Evolutionary conservation across 768 basidiomycete genomes (phyloP), one percentile per base, ranked within the genome.

Genomic region (Pleurotus pulmonarius): DNA sequence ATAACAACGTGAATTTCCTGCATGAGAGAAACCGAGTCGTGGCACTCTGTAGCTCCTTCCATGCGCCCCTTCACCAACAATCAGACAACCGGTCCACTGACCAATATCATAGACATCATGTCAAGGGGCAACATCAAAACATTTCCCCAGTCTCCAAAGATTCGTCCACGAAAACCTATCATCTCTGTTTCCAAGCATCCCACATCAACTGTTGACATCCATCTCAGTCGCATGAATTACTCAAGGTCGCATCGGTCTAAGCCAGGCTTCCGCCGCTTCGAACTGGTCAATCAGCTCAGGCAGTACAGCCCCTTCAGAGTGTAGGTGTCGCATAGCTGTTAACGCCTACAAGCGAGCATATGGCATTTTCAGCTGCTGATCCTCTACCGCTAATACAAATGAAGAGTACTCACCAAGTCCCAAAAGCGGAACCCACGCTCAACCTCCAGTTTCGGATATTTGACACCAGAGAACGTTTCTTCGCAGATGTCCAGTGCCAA

Each of bases 391-490:
- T 37, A 34, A 40, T 37, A 41, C 44, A 49, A 56, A 24, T 24
- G 18, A 49, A 49, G 55, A 46, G 56, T 38, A 83, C 94, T 75
- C 67, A 97, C 95, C 72, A 95, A 82, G 69, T 98, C 94, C 96
- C 96, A 99, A 79, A 98, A 99, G 65, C 96, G 80, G 79, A 99
- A 98, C 5, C 96, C 96, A 49, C 96, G 76, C 72, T 97, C 94
- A 57, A 99, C 90, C 78, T 98, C 96, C 59, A 75, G 75, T 73
- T 87, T 85, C 3, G 95, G 92, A 56, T 66, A 70, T 77, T 94
- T 96, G 63, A 99, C 92, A 18, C 92, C 94, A 16, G 88, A 83
- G 80, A 98, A 98, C 56, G 91, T 94, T 67, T 94, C 90, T 65
- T 98, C 94, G 68, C 95, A 90, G 63, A 96, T 87, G 60, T 89